Conservation (phyloP, 2,329 filamentous ascomycete species). For the Tolypocladium pustulatum region DNA sequence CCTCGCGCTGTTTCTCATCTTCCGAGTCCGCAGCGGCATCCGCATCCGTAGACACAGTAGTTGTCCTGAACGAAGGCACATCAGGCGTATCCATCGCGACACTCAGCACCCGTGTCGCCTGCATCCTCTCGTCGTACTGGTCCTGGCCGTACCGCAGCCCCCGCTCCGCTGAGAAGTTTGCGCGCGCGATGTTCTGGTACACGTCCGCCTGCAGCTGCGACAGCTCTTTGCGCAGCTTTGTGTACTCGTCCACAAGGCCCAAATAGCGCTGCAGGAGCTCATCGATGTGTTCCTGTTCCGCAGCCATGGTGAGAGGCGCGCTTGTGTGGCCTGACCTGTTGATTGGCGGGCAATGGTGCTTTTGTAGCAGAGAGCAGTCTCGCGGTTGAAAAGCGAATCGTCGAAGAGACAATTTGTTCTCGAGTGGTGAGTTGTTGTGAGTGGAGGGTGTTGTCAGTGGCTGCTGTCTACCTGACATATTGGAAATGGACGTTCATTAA, state of each 20-base stretch:
- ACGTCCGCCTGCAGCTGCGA: slow-evolving; percentile 42
- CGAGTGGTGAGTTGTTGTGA: neutral
- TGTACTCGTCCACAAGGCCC: slow-evolving; percentile 55
- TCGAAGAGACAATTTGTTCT: neutral
- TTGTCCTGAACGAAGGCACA: slow-evolving; percentile 11
- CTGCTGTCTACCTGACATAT: neutral
- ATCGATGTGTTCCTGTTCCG: slow-evolving; percentile 40
- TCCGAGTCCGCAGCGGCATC: slow-evolving; percentile 1
- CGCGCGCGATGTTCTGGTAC: slow-evolving; percentile 55
- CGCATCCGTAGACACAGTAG: neutral
- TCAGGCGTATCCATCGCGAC: slow-evolving; percentile 8
- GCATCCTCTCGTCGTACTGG: slow-evolving; percentile 65
- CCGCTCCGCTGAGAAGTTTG: slow-evolving; percentile 60
- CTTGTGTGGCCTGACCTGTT: neutral
- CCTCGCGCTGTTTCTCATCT: neutral
- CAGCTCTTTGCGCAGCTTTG: slow-evolving; percentile 44
- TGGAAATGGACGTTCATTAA: neutral
- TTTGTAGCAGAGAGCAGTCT: too few relatives aligned
- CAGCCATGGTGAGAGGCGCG: neutral
- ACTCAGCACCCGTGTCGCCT: slow-evolving; percentile 39
- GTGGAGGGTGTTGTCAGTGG: neutral
- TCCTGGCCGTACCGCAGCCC: slow-evolving; percentile 57
- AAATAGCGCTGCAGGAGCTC: slow-evolving; percentile 56
- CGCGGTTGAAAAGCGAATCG: neutral
- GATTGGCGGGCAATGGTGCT: too few relatives aligned